Percentiles rank a stretch among this genome's conserved stretches.
Conservation (phyloP, 2,329 filamentous ascomycete genomes). For the Beauveria australis region DNA sequence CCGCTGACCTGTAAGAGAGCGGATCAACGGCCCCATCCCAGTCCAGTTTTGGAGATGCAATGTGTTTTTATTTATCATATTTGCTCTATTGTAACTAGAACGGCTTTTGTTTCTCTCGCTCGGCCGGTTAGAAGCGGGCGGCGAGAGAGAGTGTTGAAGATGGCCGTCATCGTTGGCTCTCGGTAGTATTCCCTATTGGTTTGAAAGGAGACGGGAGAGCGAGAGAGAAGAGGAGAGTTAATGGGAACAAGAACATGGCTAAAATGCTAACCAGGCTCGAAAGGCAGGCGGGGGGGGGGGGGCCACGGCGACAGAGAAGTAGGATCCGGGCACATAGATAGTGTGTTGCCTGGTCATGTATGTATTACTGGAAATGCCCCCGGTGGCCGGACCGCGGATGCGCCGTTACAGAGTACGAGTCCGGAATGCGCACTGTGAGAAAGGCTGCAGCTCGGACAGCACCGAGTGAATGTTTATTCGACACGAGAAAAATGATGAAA, state of each 20-base stretch:
- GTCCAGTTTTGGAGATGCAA: background rate
- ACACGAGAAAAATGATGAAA: too few species aligned
- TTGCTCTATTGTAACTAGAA: background rate
- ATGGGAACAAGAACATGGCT: background rate
- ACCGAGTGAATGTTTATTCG: too few species aligned
- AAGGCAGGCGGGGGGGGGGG: background rate
- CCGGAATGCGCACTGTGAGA: background rate
- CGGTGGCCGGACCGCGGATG: constrained; percentile 6
- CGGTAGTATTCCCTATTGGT: too few species aligned
- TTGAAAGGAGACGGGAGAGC: too few species aligned
- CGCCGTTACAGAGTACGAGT: background rate
- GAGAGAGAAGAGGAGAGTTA: too few species aligned
- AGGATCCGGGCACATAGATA: background rate
- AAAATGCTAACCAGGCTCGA: background rate
- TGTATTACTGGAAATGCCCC: background rate
- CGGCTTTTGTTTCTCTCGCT: background rate
- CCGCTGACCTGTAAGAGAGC: constrained; percentile 9
- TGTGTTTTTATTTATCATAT: background rate
- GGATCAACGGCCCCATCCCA: background rate
- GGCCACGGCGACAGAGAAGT: background rate
- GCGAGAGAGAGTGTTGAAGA: too few species aligned
- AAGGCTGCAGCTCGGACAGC: too few species aligned
- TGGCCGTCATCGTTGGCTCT: background rate
- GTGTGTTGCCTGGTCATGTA: background rate
- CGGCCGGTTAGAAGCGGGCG: background rate